A percentile compares a stretch with the other conserved stretches of the same genome.
These are phyloP conservation scores for Dinochytrium kinnereticum DNA, from an alignment of 371 early-diverging fungal species.

Conservation along the genomic window DNA sequence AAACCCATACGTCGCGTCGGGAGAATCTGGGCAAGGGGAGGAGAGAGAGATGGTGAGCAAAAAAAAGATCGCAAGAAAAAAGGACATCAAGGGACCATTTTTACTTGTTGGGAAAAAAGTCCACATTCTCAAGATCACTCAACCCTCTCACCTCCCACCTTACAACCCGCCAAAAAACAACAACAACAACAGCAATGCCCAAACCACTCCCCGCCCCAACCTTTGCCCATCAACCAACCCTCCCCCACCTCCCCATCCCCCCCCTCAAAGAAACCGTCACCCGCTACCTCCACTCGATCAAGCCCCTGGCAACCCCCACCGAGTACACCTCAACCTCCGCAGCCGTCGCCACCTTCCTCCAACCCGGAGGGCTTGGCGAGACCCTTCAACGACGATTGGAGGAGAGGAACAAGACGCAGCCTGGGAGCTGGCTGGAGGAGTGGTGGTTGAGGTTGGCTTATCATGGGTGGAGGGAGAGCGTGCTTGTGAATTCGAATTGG, in stretches of 20 bases:
- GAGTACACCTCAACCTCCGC: conserved; percentile 51
- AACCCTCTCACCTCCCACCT: not conserved
- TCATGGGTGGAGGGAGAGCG: conserved; percentile 83
- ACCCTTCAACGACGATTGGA: conserved; percentile 74
- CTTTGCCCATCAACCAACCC: conserved; percentile 71
- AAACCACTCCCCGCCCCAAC: conserved; percentile 44
- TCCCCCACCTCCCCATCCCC: conserved; percentile 87
- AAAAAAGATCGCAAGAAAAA: no score
- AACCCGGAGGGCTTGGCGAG: conserved; percentile 67
- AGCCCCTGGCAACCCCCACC: conserved; percentile 62
- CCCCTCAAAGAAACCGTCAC: conserved; percentile 70
- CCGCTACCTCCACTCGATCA: conserved; percentile 71
- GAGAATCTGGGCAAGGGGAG: no score
- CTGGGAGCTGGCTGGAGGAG: conserved; percentile 83
- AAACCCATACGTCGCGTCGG: no score
- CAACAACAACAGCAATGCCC: not conserved
- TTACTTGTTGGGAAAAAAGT: no score
- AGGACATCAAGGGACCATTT: no score
- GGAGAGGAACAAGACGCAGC: conserved; percentile 57
- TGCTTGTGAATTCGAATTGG: conserved; percentile 90
- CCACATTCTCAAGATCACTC: no score
- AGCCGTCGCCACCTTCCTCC: conserved; percentile 69
- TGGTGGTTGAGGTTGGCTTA: conserved; percentile 84
- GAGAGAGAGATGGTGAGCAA: no score
- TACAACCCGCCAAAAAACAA: not conserved